Evolutionary conservation across 2,329 filamentous ascomycete species (phyloP), one percentile per base, ranked within the genome.

Genomic region (Diaporthe caulivora): DNA sequence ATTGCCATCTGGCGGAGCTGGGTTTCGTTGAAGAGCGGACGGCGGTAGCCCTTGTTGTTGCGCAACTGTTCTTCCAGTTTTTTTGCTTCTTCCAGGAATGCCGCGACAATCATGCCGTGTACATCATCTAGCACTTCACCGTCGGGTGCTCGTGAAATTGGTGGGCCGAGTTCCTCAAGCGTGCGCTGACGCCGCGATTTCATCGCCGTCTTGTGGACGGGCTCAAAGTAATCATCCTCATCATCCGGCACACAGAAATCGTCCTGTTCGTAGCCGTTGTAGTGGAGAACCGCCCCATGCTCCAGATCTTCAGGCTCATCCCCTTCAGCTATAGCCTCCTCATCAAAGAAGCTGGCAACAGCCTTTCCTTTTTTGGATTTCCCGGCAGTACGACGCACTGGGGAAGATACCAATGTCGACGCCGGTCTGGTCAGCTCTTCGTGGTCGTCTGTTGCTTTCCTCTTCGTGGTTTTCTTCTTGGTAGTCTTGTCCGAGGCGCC

Each of bases 1-100:
- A 95, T 90, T 17, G 90, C 92, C 92, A 97, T 95, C 77, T 92
- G 89, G 47, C 92, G 90, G 67, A 95, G 87, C 18, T 94, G 87
- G 29, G 86, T 87, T 74, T 95, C 92, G 0, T 90, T 91, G 79
- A 97, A 97, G 0, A 92, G 84, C 5, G 88, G 87, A 29, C 86
- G 84, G 11, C 89, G 87, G 42, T 93, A 82, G 6, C 86, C 84
- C 67, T 89, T 89, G 31, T 85, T 85, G 75, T 90, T 89, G 77
- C 92, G 88, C 31, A 95, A 85, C 1, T 86, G 84, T 77, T 92
- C 89, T 77, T 92, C 90, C 21, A 90, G 71, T 26, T 82, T 82
- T 77, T 89, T 91, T 0, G 92, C 94, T 58, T 90, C 86, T 0
- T 83, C 80, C 29, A 94, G 86, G 79, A 96, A 97, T 40, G 87